Base-by-base conservation (phyloP, 2,329 filamentous ascomycete genomes). In the Ceratocystis variospora region DNA sequence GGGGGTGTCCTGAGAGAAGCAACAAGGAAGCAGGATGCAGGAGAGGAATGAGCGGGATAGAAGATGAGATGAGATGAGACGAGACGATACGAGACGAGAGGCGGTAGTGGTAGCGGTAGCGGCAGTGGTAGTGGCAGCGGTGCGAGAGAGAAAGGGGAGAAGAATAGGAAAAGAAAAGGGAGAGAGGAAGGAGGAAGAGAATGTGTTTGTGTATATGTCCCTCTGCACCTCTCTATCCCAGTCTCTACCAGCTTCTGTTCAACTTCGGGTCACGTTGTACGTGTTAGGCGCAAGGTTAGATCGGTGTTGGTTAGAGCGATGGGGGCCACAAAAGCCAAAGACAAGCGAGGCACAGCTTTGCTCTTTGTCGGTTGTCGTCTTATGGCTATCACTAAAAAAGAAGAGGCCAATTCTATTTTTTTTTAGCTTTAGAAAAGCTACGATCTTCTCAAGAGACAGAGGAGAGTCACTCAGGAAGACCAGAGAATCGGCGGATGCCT, bases 61-160 rank as follows among this genome's bases (percentile, higher is more conserved):
- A 57, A 57, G 53, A 57, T 57, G 53, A 57, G 53, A 57, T 57
- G 53, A 57, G 53, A 57, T 50, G 46, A 50, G 46, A 50, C 17
- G 19, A 50, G 46, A 50, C 19, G 50, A 57, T 22, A 57, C 25
- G 53, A 57, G 53, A 57, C 53, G 25, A 57, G 53, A 57, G 53
- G 17, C 53, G 22, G 53, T 17, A 57, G 53, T 31, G 25, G 10
- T n/a, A 28, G 53, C 45, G 45, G 45, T 46, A 46, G 45, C 45
- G 12, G n/a, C 17, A n/a, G 45, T 4, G 48, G n/a, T 19, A 19
- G 19, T 8, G 12, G 48, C 3, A 55, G 50, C 1, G 50, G 50
- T 50, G 46, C 17, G 12, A 22, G 50, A 22, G 50, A 12, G 22
- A 25, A 19, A 12, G 50, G 19, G n/a, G 12, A 25, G n/a, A 28